Percentiles rank a stretch among this genome's conserved stretches.
phyloP scores from a whole-genome alignment of 805 yeast species.

The Candida hungchunana region DNA sequence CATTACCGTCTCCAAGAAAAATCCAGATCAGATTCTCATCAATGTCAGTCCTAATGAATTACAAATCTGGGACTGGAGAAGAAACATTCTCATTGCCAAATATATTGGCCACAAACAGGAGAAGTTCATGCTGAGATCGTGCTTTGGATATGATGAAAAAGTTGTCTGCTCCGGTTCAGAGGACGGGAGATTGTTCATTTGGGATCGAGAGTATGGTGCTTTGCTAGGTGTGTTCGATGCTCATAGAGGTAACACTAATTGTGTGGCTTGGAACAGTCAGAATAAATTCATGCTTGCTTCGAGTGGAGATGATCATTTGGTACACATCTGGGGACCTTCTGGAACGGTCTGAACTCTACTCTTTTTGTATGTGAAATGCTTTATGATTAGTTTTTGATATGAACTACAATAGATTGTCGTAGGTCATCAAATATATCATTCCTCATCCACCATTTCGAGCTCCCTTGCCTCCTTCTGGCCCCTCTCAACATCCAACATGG shows the following conservation, averaged over 20 bases:
- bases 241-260: conserved; percentile 65
- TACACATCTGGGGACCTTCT: conserved; percentile 67
- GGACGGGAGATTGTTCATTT: conserved; percentile 71
- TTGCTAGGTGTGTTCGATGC: conserved; percentile 55
- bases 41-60: conserved; percentile 72
- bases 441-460: conserved; percentile 29
- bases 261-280: conserved; percentile 69
- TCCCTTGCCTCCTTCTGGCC: conserved; percentile 53
- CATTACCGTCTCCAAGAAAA: conserved; percentile 50
- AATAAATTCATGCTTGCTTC: conserved; percentile 60
- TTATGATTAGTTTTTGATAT: no score
- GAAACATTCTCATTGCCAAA: conserved; percentile 53
- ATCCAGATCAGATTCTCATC: conserved; percentile 51
- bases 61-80: conserved; percentile 74
- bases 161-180: conserved; percentile 79
- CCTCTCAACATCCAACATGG: conserved; percentile 51
- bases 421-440: no score
- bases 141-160: conserved; percentile 70
- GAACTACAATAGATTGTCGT: no score
- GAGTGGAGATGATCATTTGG: conserved; percentile 76
- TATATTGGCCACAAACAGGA: conserved; percentile 71
- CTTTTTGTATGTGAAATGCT: no score
- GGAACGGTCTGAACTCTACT: no score
- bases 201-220: conserved; percentile 73
- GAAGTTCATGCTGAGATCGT: conserved; percentile 65